Conservation (phyloP, 1,284 basidiomycete species). For the Neonothopanus nambi region DNA sequence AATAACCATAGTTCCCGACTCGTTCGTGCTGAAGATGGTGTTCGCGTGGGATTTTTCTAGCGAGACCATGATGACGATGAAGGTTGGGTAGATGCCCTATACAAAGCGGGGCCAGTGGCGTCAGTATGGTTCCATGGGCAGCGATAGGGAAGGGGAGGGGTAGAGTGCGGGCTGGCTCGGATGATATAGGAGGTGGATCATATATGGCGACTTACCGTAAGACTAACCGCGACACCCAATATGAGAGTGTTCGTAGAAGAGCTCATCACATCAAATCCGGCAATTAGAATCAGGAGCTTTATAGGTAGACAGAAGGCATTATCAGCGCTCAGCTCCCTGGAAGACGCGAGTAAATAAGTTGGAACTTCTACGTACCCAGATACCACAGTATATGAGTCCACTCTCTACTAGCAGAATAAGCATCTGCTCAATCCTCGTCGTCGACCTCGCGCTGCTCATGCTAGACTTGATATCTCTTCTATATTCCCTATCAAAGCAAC, state of each 20-base stretch:
- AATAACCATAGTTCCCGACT: constrained; percentile 5
- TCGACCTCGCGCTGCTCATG: constrained; percentile 2
- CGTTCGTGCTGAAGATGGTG: constrained; percentile 9
- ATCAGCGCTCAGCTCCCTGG: neutral
- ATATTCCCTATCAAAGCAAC: constrained; percentile 10
- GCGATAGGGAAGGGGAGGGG: no score
- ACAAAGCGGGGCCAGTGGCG: no score
- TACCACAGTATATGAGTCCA: constrained; percentile 10
- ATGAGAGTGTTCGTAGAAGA: constrained; percentile 6
- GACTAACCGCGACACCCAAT: constrained; percentile 10
- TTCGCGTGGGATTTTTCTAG: constrained; percentile 14
- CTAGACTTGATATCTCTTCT: constrained; percentile 7
- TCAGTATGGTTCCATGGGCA: no score
- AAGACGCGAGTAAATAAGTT: neutral
- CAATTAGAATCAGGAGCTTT: constrained; percentile 11
- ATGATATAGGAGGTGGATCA: no score
- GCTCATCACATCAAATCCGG: constrained; percentile 14
- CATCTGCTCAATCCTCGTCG: neutral
- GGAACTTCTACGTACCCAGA: constrained; percentile 7
- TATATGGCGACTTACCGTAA: constrained; percentile 14
- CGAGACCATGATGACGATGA: constrained; percentile 15
- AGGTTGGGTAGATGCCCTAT: constrained; percentile 14
- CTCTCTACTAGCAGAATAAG: constrained; percentile 9
- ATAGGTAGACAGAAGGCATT: no score
- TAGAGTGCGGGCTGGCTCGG: no score